Evolutionary conservation across 495 filamentous ascomycete species (phyloP).

Genomic region (Aspergillus steynii): DNA sequence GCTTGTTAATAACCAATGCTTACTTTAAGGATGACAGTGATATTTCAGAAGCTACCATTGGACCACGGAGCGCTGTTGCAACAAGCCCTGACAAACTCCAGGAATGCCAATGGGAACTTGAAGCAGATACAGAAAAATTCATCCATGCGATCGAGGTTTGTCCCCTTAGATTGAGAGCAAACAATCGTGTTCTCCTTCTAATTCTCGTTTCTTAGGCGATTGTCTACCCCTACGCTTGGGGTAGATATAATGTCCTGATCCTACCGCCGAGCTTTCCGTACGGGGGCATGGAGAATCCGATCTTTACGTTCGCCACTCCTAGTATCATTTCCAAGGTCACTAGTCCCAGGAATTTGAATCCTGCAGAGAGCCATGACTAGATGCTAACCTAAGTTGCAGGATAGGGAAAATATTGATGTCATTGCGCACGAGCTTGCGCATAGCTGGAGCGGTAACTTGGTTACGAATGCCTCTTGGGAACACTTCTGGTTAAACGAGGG

Average conservation of each 20-base stretch:
- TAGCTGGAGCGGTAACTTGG: constrained; percentile 91
- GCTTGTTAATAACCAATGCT: not conserved
- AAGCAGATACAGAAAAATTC: constrained; percentile 86
- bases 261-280: constrained; percentile 90
- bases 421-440: constrained; percentile 94
- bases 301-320: constrained; percentile 91
- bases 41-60: constrained; percentile 79
- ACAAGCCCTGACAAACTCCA: constrained; percentile 84
- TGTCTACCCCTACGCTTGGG: constrained; percentile 88
- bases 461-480: constrained; percentile 89
- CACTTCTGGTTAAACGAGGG: constrained; percentile 98
- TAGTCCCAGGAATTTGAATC: constrained; percentile 1
- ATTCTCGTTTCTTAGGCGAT: constrained; percentile 52
- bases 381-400: constrained; percentile 31
- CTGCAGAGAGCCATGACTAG: too few relatives aligned
- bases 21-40: constrained; percentile 48
- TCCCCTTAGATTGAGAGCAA: constrained; percentile 10
- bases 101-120: constrained; percentile 85
- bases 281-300: constrained; percentile 91
- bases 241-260: constrained; percentile 89
- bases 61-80: constrained; percentile 78
- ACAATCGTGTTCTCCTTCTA: not conserved
- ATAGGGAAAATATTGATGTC: constrained; percentile 92
- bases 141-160: constrained; percentile 77
- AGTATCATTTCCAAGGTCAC: constrained; percentile 77